Evolutionary conservation across 1,284 basidiomycete species (phyloP).

Genomic region (Trametes pubescens): DNA sequence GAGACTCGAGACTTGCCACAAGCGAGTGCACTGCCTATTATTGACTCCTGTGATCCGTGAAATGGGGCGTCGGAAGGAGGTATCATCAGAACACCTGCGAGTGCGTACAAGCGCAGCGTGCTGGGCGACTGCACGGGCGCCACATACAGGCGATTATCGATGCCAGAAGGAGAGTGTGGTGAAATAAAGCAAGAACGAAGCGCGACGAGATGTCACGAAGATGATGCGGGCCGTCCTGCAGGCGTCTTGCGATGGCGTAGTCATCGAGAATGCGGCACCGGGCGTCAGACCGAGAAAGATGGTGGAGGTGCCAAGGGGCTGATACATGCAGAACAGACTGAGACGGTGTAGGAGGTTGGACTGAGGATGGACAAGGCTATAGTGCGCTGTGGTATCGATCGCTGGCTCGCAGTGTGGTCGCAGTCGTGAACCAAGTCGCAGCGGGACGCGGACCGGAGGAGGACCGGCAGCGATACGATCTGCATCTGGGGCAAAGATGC

Average conservation of each 20-base stretch:
- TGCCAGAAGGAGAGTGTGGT: background rate
- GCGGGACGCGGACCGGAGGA: constrained; percentile 10
- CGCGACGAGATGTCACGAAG: constrained; percentile 19
- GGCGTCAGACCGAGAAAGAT: constrained; percentile 5
- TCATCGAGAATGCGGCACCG: constrained; percentile 12
- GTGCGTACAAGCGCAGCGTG: background rate
- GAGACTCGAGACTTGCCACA: constrained; percentile 2
- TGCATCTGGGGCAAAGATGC: constrained; percentile 11
- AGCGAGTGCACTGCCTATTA: constrained; percentile 18
- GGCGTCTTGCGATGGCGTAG: constrained; percentile 14
- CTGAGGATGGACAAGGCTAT: background rate
- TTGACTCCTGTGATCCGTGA: constrained; percentile 10
- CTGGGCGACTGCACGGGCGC: background rate
- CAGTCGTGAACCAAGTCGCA: background rate
- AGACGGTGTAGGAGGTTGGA: too few relatives aligned
- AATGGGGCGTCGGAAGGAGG: background rate
- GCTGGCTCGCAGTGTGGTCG: background rate
- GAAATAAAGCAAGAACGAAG: constrained; percentile 5
- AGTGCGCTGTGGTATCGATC: background rate
- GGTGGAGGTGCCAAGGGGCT: constrained; percentile 22
- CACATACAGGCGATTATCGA: constrained; percentile 12
- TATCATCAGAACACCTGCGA: background rate
- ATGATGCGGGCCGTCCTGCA: constrained; percentile 21
- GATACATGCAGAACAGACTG: constrained; percentile 9
- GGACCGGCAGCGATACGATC: constrained; percentile 12